Conservation (phyloP, 2,329 filamentous ascomycete species). For the Aspergillus eucalypticola region DNA sequence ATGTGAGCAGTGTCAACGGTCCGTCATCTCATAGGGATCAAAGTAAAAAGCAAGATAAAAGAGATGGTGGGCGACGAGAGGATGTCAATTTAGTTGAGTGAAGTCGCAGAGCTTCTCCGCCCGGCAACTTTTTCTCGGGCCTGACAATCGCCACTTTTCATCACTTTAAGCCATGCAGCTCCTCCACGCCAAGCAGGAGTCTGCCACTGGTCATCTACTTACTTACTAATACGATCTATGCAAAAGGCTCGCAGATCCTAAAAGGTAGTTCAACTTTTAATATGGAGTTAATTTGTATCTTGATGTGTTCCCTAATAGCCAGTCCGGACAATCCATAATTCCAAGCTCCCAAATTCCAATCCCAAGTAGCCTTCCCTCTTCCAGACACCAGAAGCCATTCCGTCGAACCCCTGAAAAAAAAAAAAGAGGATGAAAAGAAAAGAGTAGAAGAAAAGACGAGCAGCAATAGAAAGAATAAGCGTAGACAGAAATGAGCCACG, state of each 20-base stretch:
- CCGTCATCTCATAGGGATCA: background rate
- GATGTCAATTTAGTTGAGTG: background rate
- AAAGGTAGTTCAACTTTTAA: background rate
- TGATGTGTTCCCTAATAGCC: constrained; percentile 1
- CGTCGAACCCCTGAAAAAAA: constrained; percentile 11
- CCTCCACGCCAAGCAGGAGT: background rate
- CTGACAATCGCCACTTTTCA: background rate
- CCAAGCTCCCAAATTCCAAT: constrained; percentile 6
- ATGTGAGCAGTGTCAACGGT: background rate
- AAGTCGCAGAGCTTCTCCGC: background rate
- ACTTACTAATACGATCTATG: background rate
- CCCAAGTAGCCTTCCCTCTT: constrained; percentile 10
- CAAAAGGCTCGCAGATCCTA: background rate
- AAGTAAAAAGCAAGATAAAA: background rate
- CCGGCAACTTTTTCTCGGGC: background rate
- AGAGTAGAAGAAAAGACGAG: constrained; percentile 4
- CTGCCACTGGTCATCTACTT: background rate
- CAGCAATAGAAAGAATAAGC: constrained; percentile 2
- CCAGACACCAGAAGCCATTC: constrained; percentile 7
- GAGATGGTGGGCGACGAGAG: background rate
- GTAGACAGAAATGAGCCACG: constrained; percentile 7
- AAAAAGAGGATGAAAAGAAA: constrained; percentile 2
- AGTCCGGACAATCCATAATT: constrained; percentile 7
- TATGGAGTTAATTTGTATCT: background rate
- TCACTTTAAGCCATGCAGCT: background rate